Conservation (phyloP, 148 eudicot genomes). For the Limonium bicolor region DNA sequence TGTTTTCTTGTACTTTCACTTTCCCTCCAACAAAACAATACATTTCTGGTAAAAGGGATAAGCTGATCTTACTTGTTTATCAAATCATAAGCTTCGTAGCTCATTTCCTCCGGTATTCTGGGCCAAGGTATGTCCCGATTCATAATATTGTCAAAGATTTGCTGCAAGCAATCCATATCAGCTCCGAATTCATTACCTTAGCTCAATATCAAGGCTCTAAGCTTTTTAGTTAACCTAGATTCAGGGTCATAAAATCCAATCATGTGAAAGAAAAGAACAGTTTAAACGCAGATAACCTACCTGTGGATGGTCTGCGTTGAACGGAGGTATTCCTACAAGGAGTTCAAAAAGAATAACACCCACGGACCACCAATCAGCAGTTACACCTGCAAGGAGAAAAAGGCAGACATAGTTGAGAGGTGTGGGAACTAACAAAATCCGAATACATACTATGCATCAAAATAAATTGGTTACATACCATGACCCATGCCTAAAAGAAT, state of each 20-base stretch:
- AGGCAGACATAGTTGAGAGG: neutral
- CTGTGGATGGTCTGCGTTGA: constrained; percentile 93
- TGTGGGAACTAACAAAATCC: constrained; percentile 1
- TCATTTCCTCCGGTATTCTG: constrained; percentile 75
- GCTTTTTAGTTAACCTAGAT: too few relatives aligned
- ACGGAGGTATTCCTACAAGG: constrained; percentile 92
- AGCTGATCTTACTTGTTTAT: constrained; percentile 81
- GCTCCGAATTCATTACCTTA: too few relatives aligned
- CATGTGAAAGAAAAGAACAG: neutral
- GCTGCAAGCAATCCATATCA: too few relatives aligned
- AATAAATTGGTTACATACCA: constrained; percentile 32
- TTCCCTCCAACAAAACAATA: too few relatives aligned
- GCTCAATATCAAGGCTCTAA: neutral
- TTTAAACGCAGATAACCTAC: constrained; percentile 15
- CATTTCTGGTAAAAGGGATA: too few relatives aligned
- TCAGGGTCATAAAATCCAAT: too few relatives aligned
- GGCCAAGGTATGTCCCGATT: constrained; percentile 98
- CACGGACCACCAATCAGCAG: constrained; percentile 99
- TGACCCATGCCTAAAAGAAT: constrained; percentile 99
- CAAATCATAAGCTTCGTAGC: constrained; percentile 71
- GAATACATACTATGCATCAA: neutral
- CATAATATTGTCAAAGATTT: constrained; percentile 90
- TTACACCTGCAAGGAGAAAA: constrained; percentile 38
- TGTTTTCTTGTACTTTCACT: too few relatives aligned
- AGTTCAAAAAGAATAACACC: constrained; percentile 97